Base-by-base conservation (phyloP, 345 rosid species). In the Schrenkiella parvula region DNA sequence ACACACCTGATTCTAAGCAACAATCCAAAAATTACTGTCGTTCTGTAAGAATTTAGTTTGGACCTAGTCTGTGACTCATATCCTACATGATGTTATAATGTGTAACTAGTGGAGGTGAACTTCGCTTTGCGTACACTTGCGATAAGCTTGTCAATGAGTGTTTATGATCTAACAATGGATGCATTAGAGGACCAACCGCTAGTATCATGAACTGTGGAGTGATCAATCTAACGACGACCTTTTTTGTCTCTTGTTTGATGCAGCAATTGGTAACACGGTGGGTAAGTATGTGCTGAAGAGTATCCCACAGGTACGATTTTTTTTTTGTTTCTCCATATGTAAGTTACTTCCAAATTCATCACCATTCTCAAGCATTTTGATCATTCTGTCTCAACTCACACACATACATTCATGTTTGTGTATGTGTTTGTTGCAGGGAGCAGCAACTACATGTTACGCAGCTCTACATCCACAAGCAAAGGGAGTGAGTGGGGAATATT, bases 361-460 rank as follows among this genome's bases (percentile, higher is more conserved):
- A 52, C 5, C 35, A 5, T 32, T 9, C 41, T 41, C 56, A 17
- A 57, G 25, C 51, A 25, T 31, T 47, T 28, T 38, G 38, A 28
- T 48, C 4, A 61, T 61, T 59, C 4, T 39, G 23, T 53, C 48
- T 61, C 47, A 50, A 6, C 28, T 19, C 26, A 39, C 31, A 13
- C 8, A 32, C 46, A 22, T 23, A 57, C 18, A 37, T 53, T 14
- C 31, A 26, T 37, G 51, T 54, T 52, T 22, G 48, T 23, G 6
- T 10, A 50, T 62, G 23, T 46, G 28, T 6, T 44, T 44, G 50
- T 68, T 77, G n/a, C 70, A 89, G 97, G 92, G 96, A 75, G 93
- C 93, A 1, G 89, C 96, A 51, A 85, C 96, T 9, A 87, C 92
- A 1, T 89, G 97, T 75, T 89, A 86, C 34, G 84, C 84, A 8